Evolutionary conservation across 1,139 yeast species (phyloP).

Genomic region (Protomyces pachydermus): DNA sequence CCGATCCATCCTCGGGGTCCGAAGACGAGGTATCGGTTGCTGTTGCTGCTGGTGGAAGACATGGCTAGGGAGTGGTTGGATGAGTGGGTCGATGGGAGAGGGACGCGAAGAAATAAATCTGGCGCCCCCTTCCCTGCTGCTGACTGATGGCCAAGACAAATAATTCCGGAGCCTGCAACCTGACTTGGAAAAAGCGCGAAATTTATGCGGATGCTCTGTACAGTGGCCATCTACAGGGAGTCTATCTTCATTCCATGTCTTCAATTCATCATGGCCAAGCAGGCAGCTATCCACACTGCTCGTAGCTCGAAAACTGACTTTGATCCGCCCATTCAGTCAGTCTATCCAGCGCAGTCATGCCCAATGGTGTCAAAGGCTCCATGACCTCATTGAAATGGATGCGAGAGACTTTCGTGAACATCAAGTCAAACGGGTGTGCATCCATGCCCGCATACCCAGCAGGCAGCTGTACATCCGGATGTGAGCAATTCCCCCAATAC

Average conservation of each 20-base stretch:
- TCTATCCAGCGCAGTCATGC: not conserved
- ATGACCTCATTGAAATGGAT: not conserved
- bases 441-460: slow-evolving; percentile 8
- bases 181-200: too few species aligned
- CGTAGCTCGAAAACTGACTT: slow-evolving; percentile 16
- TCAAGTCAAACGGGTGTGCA: slow-evolving; percentile 16
- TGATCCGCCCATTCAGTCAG: slow-evolving; percentile 16
- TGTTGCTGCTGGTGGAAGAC: not conserved
- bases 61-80: not conserved
- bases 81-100: too few species aligned
- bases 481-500: slow-evolving; percentile 9
- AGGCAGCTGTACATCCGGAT: slow-evolving; percentile 2
- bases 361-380: not conserved
- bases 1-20: slow-evolving; percentile 27
- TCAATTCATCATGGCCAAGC: too few species aligned
- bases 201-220: too few species aligned
- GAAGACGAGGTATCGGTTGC: slow-evolving; percentile 20
- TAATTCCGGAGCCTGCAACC: too few species aligned
- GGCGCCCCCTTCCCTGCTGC: too few species aligned
- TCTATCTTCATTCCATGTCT: too few species aligned
- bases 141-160: too few species aligned
- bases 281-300: slow-evolving; percentile 1
- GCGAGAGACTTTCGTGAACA: slow-evolving; percentile 8
- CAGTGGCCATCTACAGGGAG: too few species aligned
- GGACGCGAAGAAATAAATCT: too few species aligned